Evolutionary conservation across 2,329 filamentous ascomycete genomes (phyloP), one percentile per base, ranked within the genome.

Genomic region (Cryphonectria naterciae): DNA sequence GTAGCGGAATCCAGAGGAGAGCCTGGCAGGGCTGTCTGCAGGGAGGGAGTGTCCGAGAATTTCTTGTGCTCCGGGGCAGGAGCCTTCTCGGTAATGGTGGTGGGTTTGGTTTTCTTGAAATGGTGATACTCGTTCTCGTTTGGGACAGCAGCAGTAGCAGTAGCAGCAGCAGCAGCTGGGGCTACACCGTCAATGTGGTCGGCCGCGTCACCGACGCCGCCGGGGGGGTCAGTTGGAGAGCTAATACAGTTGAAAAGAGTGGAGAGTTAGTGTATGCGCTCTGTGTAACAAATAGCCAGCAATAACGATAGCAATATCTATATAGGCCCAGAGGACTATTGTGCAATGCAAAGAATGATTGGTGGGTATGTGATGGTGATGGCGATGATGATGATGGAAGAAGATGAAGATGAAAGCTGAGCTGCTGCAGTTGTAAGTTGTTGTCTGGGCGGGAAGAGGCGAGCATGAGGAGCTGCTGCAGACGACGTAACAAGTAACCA

Each of bases 241-340:
- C 68, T 69, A 52, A 32, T 28, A 43, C 4, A 25, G 35, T 41
- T 19, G 54, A 39, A 67, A 70, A 32, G 65, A 70, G 19, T 11
- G 70, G 19, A 37, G 5, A 32, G 65, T 72, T 58, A 72, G 70
- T 70, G 22, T 46, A 32, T 32, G 35, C 28, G 32, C 28, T 61
- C 5, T 25, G 32, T 37, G 19, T 22, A 17, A 62, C 25, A 41
- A n/a, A 62, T 35, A 41, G 5, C 32, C 22, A 60, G 54, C n/a
- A 13, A 22, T 22, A 7, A 4, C 15, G 17, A 28, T 54, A 66
- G 46, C 41, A 58, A 69, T 62, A 43, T 37, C 37, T 68, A 52
- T 68, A 52, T 66, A 22, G 46, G 10, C 32, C 32, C 37, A 52
- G 32, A 37, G 46, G 32, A 37, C 22, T 19, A 22, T n/a, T 8